These are phyloP conservation scores for Termitomyces sp. DNA, from an alignment of 768 basidiomycete species.

Conservation along the genomic window DNA sequence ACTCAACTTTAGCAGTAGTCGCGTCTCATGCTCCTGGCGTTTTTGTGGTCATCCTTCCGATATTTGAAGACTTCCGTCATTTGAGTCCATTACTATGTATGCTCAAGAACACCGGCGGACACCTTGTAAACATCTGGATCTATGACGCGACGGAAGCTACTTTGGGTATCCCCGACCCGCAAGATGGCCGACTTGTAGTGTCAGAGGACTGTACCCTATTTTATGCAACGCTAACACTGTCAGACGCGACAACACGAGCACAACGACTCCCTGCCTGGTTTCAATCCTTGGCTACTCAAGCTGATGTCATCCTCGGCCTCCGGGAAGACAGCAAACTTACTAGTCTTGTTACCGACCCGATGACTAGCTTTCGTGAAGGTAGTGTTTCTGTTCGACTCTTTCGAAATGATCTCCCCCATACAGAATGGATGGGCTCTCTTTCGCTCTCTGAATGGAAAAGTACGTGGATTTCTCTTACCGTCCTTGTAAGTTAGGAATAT, in stretches of 20 bases:
- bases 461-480: conserved; percentile 25
- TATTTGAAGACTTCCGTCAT: conserved; percentile 29
- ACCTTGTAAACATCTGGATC: conserved; percentile 27
- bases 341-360: not conserved
- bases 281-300: conserved; percentile 20
- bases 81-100: conserved; percentile 36
- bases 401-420: conserved; percentile 46
- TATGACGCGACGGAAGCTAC: conserved; percentile 18
- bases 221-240: conserved; percentile 12
- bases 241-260: not conserved
- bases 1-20: conserved; percentile 3
- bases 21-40: conserved; percentile 17
- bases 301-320: conserved; percentile 35
- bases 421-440: conserved; percentile 63
- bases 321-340: conserved; percentile 27
- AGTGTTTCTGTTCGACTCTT: conserved; percentile 44
- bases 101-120: conserved; percentile 29
- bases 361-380: conserved; percentile 16
- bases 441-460: conserved; percentile 58
- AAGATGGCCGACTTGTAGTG: conserved; percentile 6
- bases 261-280: conserved; percentile 30
- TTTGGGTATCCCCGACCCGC: not conserved
- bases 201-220: conserved; percentile 19
- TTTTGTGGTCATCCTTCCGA: conserved; percentile 36
- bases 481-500: conserved; percentile 11